Evolutionary conservation across 768 basidiomycete genomes (phyloP).

Genomic region (Leccinum truebloodii): DNA sequence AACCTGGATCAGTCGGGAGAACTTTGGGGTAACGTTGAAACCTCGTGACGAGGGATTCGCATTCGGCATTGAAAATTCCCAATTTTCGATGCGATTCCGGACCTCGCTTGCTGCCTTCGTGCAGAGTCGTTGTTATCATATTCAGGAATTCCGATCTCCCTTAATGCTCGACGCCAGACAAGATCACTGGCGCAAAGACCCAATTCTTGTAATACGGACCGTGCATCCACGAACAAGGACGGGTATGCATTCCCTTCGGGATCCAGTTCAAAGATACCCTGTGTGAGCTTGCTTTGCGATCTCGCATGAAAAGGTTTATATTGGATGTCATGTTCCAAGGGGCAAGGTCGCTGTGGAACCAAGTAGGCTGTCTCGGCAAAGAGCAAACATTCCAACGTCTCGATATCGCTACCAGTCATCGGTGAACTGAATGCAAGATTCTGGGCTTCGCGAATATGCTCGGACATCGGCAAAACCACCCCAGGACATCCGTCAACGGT

Average conservation of each 20-base stretch:
- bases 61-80: conserved; percentile 66
- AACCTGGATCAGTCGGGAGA: conserved; percentile 58
- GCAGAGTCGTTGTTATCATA: conserved; percentile 37
- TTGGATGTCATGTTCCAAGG: conserved; percentile 53
- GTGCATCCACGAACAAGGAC: conserved; percentile 49
- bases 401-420: conserved; percentile 30
- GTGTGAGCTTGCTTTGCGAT: conserved; percentile 44
- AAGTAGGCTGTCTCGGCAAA: conserved; percentile 42
- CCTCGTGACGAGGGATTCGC: conserved; percentile 53
- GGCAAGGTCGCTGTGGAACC: conserved; percentile 39
- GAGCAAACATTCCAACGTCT: conserved; percentile 41
- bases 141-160: conserved; percentile 35
- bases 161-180: conserved; percentile 60
- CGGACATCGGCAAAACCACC: conserved; percentile 43
- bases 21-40: conserved; percentile 72
- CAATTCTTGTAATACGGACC: conserved; percentile 49
- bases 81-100: conserved; percentile 53
- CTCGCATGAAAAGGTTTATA: conserved; percentile 45
- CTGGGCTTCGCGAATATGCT: conserved; percentile 41
- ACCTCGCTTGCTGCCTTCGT: conserved; percentile 28
- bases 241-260: conserved; percentile 38
- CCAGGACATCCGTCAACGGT: conserved; percentile 46
- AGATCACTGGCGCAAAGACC: conserved; percentile 72
- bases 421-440: conserved; percentile 42
- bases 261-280: conserved; percentile 49